phyloP scores from a whole-genome alignment of 2,329 filamentous ascomycete genomes.

The Macrophomina pseudophaseolina region DNA sequence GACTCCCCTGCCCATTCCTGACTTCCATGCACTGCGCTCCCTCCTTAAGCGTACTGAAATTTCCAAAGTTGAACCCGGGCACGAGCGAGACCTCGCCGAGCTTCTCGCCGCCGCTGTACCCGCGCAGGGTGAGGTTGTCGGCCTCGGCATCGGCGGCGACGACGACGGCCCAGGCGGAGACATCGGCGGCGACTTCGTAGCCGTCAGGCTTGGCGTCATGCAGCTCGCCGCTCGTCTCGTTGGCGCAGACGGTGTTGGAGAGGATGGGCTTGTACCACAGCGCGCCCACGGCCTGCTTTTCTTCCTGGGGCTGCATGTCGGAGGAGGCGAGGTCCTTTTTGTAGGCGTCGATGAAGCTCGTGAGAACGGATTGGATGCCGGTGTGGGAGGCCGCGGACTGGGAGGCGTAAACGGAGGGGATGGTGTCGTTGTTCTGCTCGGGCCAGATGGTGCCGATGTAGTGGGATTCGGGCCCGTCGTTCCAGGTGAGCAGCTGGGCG shows the following conservation, averaged over 20 bases:
- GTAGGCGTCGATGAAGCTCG: conserved; percentile 44
- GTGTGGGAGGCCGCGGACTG: conserved; percentile 35
- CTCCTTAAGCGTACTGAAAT: not conserved
- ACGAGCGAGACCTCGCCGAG: not conserved
- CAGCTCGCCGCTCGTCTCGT: not conserved
- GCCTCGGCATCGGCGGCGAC: not conserved
- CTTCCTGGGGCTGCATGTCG: not conserved
- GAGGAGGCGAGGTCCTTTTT: conserved; percentile 31
- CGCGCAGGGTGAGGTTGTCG: not conserved
- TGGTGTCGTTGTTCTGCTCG: conserved; percentile 36
- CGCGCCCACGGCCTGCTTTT: not conserved
- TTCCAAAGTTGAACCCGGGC: not conserved
- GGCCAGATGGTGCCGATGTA: conserved; percentile 45
- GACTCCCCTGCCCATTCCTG: not conserved
- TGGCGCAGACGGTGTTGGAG: not conserved
- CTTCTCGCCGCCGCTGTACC: conserved; percentile 4
- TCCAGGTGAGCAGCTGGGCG: conserved; percentile 44
- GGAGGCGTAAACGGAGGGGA: conserved; percentile 33
- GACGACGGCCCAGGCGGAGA: conserved; percentile 13
- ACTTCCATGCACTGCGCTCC: conserved; percentile 11
- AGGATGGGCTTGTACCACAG: conserved; percentile 15
- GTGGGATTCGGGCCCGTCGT: conserved; percentile 46
- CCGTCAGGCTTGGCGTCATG: conserved; percentile 5
- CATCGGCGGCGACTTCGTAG: not conserved
- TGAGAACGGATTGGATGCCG: conserved; percentile 43